A percentile compares a stretch with the other conserved stretches of the same genome.
Conservation (phyloP, 495 filamentous ascomycete species). For the Daldinia decipiens region DNA sequence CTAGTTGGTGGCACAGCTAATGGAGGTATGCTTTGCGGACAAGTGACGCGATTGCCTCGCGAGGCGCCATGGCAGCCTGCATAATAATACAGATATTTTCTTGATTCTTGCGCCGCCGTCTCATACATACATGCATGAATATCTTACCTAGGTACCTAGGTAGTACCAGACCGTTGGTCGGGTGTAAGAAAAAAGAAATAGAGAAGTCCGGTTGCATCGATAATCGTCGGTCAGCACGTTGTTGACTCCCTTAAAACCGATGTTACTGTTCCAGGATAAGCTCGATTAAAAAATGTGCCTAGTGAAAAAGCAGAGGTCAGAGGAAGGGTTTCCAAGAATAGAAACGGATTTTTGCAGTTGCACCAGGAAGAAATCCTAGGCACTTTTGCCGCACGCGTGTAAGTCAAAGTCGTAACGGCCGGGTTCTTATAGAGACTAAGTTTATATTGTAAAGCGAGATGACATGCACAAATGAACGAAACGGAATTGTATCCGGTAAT, state of each 20-base stretch:
- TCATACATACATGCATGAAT: conserved; percentile 7
- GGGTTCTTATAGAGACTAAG: neutral
- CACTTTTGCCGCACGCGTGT: conserved; percentile 31
- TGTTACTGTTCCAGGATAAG: conserved; percentile 34
- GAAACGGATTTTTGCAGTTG: conserved; percentile 31
- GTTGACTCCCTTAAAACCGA: conserved; percentile 28
- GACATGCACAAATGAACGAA: conserved; percentile 14
- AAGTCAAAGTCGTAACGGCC: conserved; percentile 11
- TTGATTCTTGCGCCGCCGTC: neutral
- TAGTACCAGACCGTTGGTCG: conserved; percentile 2
- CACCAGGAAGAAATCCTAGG: conserved; percentile 32
- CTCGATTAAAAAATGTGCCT: conserved; percentile 32
- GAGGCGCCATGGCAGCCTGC: conserved; percentile 12
- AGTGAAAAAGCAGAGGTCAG: conserved; percentile 9
- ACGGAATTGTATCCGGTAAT: conserved; percentile 22
- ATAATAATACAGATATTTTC: conserved; percentile 1
- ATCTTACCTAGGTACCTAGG: neutral
- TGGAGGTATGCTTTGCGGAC: neutral
- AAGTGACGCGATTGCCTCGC: neutral
- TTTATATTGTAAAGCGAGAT: conserved; percentile 20
- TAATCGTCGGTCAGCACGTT: conserved; percentile 16
- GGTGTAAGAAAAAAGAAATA: neutral
- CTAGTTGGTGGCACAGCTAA: conserved; percentile 26
- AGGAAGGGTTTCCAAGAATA: conserved; percentile 39
- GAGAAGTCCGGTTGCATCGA: conserved; percentile 19